These are phyloP conservation scores for Mycena olivaceomarginata DNA, from an alignment of 768 basidiomycete species.

Conservation along the genomic window DNA sequence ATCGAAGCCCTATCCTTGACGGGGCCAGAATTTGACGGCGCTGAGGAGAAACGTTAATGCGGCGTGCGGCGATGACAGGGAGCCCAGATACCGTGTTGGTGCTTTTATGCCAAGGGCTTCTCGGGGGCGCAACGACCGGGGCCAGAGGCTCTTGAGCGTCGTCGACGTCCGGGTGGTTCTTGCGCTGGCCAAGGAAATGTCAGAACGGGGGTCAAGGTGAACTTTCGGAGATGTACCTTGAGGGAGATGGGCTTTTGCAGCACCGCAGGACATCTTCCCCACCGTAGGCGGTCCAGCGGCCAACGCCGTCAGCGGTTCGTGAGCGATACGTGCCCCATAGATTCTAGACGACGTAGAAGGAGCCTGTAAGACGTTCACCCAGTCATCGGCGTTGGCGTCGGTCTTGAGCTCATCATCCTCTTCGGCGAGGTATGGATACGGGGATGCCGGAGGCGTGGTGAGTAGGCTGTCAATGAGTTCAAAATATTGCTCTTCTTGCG, in stretches of 20 bases:
- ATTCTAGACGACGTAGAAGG: neutral
- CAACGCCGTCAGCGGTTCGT: neutral
- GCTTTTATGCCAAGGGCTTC: neutral
- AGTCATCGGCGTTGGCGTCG: too few species aligned
- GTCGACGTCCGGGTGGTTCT: neutral
- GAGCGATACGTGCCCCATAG: neutral
- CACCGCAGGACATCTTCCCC: neutral
- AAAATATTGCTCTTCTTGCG: too few species aligned
- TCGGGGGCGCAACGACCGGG: neutral
- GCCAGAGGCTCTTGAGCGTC: neutral
- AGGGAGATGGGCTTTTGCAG: neutral
- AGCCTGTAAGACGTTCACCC: neutral
- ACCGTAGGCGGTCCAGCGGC: neutral
- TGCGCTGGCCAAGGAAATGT: neutral
- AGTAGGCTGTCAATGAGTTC: too few species aligned
- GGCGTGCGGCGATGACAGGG: too few species aligned
- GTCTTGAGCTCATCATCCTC: too few species aligned
- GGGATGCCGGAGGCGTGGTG: neutral
- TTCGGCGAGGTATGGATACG: neutral
- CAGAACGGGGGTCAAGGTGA: neutral
- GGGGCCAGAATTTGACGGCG: neutral
- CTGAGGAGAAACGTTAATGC: too few species aligned
- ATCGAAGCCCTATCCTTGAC: neutral
- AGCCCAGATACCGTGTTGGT: too few species aligned
- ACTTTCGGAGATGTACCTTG: neutral